A percentile compares a stretch with the other conserved stretches of the same genome.
These are phyloP conservation scores for Penicillium turbatum DNA, from an alignment of 495 filamentous ascomycete genomes.

Conservation along the genomic window DNA sequence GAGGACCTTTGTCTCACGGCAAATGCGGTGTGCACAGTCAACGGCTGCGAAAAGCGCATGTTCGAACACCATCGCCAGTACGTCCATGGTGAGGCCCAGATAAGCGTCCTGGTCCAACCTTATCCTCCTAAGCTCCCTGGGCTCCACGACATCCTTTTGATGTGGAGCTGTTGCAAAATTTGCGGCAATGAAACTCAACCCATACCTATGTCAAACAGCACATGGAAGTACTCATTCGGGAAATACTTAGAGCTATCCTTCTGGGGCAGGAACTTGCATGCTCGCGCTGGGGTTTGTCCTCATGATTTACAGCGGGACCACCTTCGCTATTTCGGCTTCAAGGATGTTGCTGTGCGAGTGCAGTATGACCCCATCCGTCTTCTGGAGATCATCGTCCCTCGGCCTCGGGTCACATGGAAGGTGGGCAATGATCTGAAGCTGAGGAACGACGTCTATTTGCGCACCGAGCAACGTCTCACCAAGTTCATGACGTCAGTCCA, in stretches of 20 bases:
- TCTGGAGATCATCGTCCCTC: slow-evolving; percentile 92
- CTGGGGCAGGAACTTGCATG: slow-evolving; percentile 80
- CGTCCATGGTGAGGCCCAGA: slow-evolving; percentile 90
- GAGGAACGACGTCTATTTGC: slow-evolving; percentile 84
- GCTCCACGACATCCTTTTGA: slow-evolving; percentile 75
- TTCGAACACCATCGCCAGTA: slow-evolving; percentile 94
- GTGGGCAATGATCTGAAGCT: slow-evolving; percentile 86
- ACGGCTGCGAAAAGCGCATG: slow-evolving; percentile 86
- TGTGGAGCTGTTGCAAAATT: slow-evolving; percentile 96
- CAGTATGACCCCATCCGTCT: slow-evolving; percentile 90
- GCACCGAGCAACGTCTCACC: slow-evolving; percentile 72
- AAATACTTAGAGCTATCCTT: slow-evolving; percentile 97
- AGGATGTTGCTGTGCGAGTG: slow-evolving; percentile 77
- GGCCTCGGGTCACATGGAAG: slow-evolving; percentile 90
- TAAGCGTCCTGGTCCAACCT: slow-evolving; percentile 82
- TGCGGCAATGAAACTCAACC: slow-evolving; percentile 87
- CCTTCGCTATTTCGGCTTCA: slow-evolving; percentile 85
- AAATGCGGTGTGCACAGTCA: slow-evolving; percentile 68
- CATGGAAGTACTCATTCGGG: slow-evolving; percentile 97
- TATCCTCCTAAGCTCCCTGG: slow-evolving; percentile 66
- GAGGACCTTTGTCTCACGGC: slow-evolving; percentile 81
- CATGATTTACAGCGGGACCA: slow-evolving; percentile 93
- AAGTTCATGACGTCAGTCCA: slow-evolving; percentile 86
- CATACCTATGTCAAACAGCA: slow-evolving; percentile 88
- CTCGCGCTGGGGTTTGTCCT: slow-evolving; percentile 77